Percentiles rank a stretch among this genome's conserved stretches.
Conservation (phyloP, 129 eudicot genomes). For the Escallonia herrerae region DNA sequence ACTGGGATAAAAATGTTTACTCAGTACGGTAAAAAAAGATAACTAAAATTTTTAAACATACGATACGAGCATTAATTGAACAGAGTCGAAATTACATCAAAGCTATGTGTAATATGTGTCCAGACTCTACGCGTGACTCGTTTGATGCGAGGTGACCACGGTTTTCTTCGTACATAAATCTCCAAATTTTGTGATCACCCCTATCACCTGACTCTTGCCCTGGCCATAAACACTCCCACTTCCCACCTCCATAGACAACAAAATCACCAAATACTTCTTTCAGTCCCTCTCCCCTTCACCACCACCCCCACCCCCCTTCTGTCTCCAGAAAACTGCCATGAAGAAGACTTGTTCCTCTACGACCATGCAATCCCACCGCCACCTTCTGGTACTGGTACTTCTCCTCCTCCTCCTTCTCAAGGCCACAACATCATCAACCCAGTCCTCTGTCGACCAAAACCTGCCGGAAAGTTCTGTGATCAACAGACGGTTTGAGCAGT, state of each 20-base stretch:
- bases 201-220: not conserved
- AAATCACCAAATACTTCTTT: not conserved
- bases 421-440: constrained; percentile 11
- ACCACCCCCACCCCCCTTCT: not conserved
- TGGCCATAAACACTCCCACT: not conserved
- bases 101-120: too few species aligned
- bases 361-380: constrained; percentile 2
- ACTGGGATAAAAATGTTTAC: too few species aligned
- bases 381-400: not conserved
- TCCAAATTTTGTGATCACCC: not conserved
- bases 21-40: too few species aligned
- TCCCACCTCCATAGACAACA: not conserved
- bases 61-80: too few species aligned
- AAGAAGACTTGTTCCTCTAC: constrained; percentile 22
- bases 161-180: not conserved
- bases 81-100: too few species aligned
- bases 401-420: constrained; percentile 25
- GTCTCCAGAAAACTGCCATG: not conserved
- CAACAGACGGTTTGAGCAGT: constrained; percentile 17
- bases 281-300: constrained; percentile 6
- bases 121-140: constrained; percentile 1
- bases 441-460: not conserved
- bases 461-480: not conserved
- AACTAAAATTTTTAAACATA: too few species aligned
- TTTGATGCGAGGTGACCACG: not conserved